phyloP scores from a whole-genome alignment of 768 basidiomycete species.

The Lanmaoa pseudosensibilis region DNA sequence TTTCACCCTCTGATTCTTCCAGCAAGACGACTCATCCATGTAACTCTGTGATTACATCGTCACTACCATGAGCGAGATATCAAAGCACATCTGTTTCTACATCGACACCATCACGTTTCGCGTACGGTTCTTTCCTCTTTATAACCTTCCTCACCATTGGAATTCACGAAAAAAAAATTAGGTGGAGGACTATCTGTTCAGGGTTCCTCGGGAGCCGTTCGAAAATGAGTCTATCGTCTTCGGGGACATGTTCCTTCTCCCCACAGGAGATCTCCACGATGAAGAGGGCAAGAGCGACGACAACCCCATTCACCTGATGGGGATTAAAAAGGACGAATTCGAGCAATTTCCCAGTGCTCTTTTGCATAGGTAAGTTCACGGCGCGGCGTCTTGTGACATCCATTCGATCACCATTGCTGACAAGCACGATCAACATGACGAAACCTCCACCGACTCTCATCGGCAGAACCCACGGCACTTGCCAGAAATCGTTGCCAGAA shows the following conservation, averaged over 20 bases:
- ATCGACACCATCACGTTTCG: slow-evolving; percentile 14
- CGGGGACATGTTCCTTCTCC: slow-evolving; percentile 20
- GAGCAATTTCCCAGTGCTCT: slow-evolving; percentile 15
- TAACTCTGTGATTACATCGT: not conserved
- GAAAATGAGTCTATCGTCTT: slow-evolving; percentile 21
- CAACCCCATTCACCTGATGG: slow-evolving; percentile 16
- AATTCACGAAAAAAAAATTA: not conserved
- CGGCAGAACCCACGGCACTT: not conserved
- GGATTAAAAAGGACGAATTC: slow-evolving; percentile 20
- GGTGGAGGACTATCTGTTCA: slow-evolving; percentile 25
- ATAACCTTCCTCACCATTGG: not conserved
- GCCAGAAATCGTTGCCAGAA: not conserved
- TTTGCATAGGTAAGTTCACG: slow-evolving; percentile 10
- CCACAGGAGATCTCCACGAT: not conserved
- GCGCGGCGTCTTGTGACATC: not conserved
- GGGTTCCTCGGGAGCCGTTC: slow-evolving; percentile 17
- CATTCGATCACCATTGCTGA: not conserved
- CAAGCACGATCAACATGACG: not conserved
- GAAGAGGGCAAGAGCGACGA: slow-evolving; percentile 15
- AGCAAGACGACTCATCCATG: not conserved
- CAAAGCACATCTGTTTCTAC: slow-evolving; percentile 9
- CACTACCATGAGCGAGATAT: not conserved
- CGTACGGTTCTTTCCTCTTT: not conserved
- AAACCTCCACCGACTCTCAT: not conserved
- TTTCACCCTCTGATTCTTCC: not conserved